A percentile compares a stretch with the other conserved stretches of the same genome.
phyloP scores from a whole-genome alignment of 202 grass and related monocot species.

The Saccharum hybrid region DNA sequence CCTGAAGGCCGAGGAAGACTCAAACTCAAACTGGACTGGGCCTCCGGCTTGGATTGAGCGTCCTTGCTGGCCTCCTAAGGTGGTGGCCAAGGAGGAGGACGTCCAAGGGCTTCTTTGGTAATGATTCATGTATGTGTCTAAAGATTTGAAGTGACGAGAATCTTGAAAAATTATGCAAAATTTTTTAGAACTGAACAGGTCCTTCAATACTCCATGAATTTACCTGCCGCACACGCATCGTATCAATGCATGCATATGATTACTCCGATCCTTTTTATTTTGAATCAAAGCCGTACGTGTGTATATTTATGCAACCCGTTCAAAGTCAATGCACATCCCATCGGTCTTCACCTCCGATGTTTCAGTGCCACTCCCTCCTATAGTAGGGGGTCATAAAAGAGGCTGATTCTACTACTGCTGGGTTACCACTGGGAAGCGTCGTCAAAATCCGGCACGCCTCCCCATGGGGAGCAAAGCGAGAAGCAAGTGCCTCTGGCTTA shows the following conservation, averaged over 20 bases:
- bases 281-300: background rate
- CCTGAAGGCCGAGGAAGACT: too few relatives aligned
- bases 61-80: too few relatives aligned
- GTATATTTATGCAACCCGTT: background rate
- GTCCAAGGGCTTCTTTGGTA: too few relatives aligned
- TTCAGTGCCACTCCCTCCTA: slow-evolving; percentile 26
- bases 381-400: slow-evolving; percentile 19
- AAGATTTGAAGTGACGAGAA: too few relatives aligned
- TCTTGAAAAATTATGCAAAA: too few relatives aligned
- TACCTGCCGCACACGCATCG: background rate
- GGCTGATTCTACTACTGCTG: background rate
- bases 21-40: too few relatives aligned
- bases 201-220: background rate
- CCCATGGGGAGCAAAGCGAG: slow-evolving; percentile 41
- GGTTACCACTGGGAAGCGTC: background rate
- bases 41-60: too few relatives aligned
- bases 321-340: slow-evolving; percentile 41
- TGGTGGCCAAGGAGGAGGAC: too few relatives aligned
- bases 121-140: too few relatives aligned
- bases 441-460: slow-evolving; percentile 35
- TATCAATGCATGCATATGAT: slow-evolving; percentile 39
- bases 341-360: slow-evolving; percentile 4
- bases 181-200: too few relatives aligned
- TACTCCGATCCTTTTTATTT: background rate
- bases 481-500: slow-evolving; percentile 1